Evolutionary conservation across 495 filamentous ascomycete genomes (phyloP).

Genomic region (Alectoria sarmentosa): DNA sequence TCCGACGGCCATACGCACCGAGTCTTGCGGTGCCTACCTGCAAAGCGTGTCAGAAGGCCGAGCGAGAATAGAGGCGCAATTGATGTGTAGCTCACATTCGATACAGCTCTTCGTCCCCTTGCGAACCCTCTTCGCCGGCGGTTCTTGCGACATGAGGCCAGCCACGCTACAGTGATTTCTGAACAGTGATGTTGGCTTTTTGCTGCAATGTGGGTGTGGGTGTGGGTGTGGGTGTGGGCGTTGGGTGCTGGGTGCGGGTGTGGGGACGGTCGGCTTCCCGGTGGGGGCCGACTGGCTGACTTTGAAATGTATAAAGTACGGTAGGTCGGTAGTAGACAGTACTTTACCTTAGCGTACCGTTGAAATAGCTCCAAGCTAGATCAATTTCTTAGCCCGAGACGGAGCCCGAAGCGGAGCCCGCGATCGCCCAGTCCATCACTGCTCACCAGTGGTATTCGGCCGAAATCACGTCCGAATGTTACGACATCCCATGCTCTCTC

Average conservation of each 20-base stretch:
- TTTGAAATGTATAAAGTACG: no score
- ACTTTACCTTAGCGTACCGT: no score
- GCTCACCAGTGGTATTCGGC: background rate
- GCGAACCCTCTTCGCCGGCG: slow-evolving; percentile 18
- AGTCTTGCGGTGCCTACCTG: slow-evolving; percentile 31
- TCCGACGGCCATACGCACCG: slow-evolving; percentile 29
- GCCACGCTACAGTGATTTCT: background rate
- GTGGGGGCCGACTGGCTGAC: no score
- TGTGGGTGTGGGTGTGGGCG: no score
- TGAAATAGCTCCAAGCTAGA: no score
- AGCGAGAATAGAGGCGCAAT: background rate
- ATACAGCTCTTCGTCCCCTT: slow-evolving; percentile 39
- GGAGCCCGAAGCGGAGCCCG: background rate
- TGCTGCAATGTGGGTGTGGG: no score
- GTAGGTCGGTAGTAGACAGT: no score
- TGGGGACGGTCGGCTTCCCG: background rate
- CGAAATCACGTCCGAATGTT: background rate
- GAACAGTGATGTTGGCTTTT: background rate
- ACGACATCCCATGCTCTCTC: no score
- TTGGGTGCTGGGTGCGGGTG: background rate
- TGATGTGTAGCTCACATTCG: slow-evolving; percentile 31
- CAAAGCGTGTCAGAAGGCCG: background rate
- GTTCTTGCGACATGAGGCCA: slow-evolving; percentile 8
- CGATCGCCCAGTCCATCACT: no score
- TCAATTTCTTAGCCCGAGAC: slow-evolving; percentile 9